Evolutionary conservation across 495 filamentous ascomycete genomes (phyloP), one percentile per base, ranked within the genome.

Genomic region (Parathielavia hyrcaniae): DNA sequence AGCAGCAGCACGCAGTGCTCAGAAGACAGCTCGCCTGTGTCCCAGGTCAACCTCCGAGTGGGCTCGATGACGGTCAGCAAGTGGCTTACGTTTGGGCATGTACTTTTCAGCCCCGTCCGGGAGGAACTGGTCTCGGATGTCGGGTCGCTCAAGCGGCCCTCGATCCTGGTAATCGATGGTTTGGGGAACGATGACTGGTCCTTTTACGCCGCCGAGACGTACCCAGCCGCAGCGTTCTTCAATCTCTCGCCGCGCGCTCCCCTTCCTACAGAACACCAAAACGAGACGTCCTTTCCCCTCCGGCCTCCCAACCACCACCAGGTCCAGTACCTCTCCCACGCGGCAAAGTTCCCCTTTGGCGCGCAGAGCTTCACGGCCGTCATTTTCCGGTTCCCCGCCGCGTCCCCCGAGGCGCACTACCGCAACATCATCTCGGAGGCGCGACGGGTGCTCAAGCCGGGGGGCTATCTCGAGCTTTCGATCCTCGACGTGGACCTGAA

Each of bases 11-110:
- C 71, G 43, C 69, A 71, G 41, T 64, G 53, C 30, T 72, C 71
- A 20, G 81, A 85, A 34, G 78, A 79, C 53, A 80, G 82, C 52
- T 84, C 82, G 13, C 80, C 86, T 9, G 79, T 82, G 16, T 83
- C 87, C 0, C 83, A 86, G 55, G 88, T 88, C 45, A 93, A 95
- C 71, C 83, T 97, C 52, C 81, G 90, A 13, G 90, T 91, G 5
- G 89, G 86, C 41, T 81, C 77, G 23, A 81, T 83, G 79, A 83
- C 79, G 19, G 79, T 83, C 20, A 79, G 76, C 67, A 81, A 81
- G 58, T 97, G 92, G 91, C 80, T 99, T 22, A 92, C 90, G 9
- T 97, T 96, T 71, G 93, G 93, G 14, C 84, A 91, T 53, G 91
- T 97, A 0, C 81, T 99, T 10, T 96, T 99, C 73, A 95, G 89